Conservation (phyloP, 108 stramenopile species). For the Cyclotella sp. region DNA sequence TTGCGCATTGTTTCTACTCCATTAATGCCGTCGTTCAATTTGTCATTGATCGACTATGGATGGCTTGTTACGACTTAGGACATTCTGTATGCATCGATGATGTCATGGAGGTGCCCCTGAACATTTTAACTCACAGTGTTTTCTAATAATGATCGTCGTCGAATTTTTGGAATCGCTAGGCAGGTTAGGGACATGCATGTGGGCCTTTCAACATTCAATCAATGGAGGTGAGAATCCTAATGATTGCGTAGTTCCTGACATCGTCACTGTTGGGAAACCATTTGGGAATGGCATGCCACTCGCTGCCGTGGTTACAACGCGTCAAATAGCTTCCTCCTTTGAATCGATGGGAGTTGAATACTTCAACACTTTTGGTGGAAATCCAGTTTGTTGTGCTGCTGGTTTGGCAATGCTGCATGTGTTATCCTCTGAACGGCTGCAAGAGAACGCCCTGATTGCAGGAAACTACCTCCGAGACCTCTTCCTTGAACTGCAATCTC, state of each 20-base stretch:
- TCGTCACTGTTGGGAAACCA: slow-evolving; percentile 96
- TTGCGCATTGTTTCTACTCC: no score
- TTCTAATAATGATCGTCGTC: no score
- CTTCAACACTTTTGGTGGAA: slow-evolving; percentile 98
- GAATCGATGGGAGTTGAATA: slow-evolving; percentile 89
- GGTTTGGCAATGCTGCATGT: slow-evolving; percentile 90
- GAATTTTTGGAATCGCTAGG: slow-evolving; percentile 12
- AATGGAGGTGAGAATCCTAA: slow-evolving; percentile 15
- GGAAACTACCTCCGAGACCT: slow-evolving; percentile 72
- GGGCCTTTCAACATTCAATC: slow-evolving; percentile 90
- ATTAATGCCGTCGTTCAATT: no score
- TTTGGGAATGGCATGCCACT: slow-evolving; percentile 97
- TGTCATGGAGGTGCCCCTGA: no score
- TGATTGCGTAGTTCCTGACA: slow-evolving; percentile 88
- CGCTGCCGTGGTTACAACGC: slow-evolving; percentile 89
- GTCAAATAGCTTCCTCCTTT: slow-evolving; percentile 83
- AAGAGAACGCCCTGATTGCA: slow-evolving; percentile 75
- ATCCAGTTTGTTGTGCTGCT: slow-evolving; percentile 88
- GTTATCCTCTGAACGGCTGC: slow-evolving; percentile 76
- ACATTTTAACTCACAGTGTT: no score
- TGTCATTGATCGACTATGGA: no score
- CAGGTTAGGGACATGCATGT: slow-evolving; percentile 84
- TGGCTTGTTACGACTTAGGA: no score
- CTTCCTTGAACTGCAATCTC: slow-evolving; percentile 51
- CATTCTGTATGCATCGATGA: no score